Evolutionary conservation across 1,284 basidiomycete species (phyloP).

Genomic region (Mycena sp.): DNA sequence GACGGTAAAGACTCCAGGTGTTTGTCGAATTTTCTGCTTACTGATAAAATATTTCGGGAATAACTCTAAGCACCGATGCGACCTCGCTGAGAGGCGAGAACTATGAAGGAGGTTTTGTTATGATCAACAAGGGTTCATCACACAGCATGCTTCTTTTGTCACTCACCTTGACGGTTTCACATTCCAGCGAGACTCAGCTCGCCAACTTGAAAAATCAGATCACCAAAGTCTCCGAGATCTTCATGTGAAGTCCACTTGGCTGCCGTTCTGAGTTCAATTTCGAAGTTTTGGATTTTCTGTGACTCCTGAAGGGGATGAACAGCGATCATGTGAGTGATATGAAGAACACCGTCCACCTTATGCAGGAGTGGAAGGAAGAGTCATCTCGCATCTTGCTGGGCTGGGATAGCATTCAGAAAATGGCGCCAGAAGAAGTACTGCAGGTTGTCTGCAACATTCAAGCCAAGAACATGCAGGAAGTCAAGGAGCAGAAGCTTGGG

Average conservation of each 20-base stretch:
- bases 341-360: neutral
- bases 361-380: neutral
- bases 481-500: conserved; percentile 33
- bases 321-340: conserved; percentile 1
- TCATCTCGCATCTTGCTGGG: neutral
- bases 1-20: too few species aligned
- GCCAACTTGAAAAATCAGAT: conserved; percentile 26
- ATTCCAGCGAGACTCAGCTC: conserved; percentile 36
- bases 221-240: neutral
- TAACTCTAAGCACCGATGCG: conserved; percentile 26
- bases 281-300: neutral
- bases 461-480: conserved; percentile 8
- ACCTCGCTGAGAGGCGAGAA: conserved; percentile 34
- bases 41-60: too few species aligned
- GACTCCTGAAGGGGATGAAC: neutral
- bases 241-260: conserved; percentile 3
- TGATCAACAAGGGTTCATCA: conserved; percentile 8
- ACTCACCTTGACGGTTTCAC: conserved; percentile 27
- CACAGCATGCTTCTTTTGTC: conserved; percentile 25
- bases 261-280: conserved; percentile 18
- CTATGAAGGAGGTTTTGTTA: conserved; percentile 32
- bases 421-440: neutral
- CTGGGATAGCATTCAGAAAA: neutral
- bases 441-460: neutral
- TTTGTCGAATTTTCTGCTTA: too few species aligned